Base-by-base conservation (phyloP, 2,329 filamentous ascomycete species). In the Pseudocercospora macadamiae region DNA sequence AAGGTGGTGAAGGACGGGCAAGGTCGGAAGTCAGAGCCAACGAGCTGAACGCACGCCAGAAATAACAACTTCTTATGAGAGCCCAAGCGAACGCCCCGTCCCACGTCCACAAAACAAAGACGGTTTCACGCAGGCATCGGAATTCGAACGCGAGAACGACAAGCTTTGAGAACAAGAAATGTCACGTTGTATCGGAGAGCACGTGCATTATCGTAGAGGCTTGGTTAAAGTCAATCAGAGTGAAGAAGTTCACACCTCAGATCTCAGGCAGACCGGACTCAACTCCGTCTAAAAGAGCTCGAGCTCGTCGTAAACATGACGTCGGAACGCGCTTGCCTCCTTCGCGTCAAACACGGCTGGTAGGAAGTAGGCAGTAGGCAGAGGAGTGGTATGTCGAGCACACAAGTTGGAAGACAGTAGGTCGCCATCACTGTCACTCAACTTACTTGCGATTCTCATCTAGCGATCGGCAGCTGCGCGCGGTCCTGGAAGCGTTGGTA, bases 131-230 rank as follows among this genome's bases (percentile, higher is more conserved):
- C n/a, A n/a, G n/a, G n/a, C n/a, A n/a, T n/a, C n/a, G n/a, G n/a
- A n/a, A n/a, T n/a, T n/a, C n/a, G n/a, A n/a, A n/a, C n/a, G n/a
- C n/a, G n/a, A n/a, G n/a, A n/a, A n/a, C n/a, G n/a, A n/a, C 28
- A 51, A 51, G 48, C 48, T 51, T 51, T 37, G 4, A n/a, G 45
- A 42, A 28, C 21, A 19, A 32, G 8, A 26, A 25, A 21, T 34
- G 28, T 51, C 48, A 36, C 48, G 48, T 51, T 51, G 18, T 51
- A 6, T 10, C n/a, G n/a, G n/a, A n/a, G n/a, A n/a, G 28, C 48
- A 51, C 48, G 30, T 51, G 48, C 28, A 18, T 8, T 8, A 18
- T 39, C 16, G 36, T 18, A 9, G 16, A 14, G n/a, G n/a, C 8
- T 37, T n/a, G 16, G 36, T n/a, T 37, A 4, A 16, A 3, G 36